phyloP scores from a whole-genome alignment of 257 asterid genomes.

The Paulownia fortunei region DNA sequence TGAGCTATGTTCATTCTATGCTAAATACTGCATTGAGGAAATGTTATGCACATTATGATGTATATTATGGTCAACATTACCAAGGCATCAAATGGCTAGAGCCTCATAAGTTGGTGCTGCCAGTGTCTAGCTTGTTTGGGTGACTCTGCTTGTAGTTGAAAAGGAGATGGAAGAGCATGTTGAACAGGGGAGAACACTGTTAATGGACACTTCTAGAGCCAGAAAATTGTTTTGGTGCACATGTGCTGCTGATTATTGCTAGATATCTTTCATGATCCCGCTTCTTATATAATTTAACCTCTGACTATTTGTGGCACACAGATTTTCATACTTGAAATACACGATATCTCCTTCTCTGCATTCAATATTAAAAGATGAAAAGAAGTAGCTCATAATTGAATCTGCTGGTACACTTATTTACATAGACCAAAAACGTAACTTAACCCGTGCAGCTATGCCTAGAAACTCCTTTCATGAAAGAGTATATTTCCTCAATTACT shows the following conservation, averaged over 20 bases:
- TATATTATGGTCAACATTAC: neutral
- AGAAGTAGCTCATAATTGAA: neutral
- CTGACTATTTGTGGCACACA: neutral
- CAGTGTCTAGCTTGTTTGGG: neutral
- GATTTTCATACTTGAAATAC: neutral
- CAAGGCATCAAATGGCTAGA: neutral
- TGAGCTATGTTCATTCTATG: conserved; percentile 14
- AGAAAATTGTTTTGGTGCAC: neutral
- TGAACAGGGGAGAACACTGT: neutral
- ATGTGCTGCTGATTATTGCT: neutral
- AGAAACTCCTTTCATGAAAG: neutral
- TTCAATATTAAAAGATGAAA: neutral
- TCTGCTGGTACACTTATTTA: neutral
- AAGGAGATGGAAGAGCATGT: neutral
- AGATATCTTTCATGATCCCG: neutral
- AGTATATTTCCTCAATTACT: neutral
- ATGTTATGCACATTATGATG: neutral
- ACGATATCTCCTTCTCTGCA: neutral
- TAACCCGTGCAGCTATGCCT: neutral
- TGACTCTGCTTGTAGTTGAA: neutral
- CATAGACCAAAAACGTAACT: neutral
- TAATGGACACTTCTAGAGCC: neutral
- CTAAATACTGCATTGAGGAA: neutral
- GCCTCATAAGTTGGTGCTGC: neutral
- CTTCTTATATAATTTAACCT: neutral